These are phyloP conservation scores for Blastobotrys aristatus DNA, from an alignment of 1,139 yeast genomes.

Conservation along the genomic window DNA sequence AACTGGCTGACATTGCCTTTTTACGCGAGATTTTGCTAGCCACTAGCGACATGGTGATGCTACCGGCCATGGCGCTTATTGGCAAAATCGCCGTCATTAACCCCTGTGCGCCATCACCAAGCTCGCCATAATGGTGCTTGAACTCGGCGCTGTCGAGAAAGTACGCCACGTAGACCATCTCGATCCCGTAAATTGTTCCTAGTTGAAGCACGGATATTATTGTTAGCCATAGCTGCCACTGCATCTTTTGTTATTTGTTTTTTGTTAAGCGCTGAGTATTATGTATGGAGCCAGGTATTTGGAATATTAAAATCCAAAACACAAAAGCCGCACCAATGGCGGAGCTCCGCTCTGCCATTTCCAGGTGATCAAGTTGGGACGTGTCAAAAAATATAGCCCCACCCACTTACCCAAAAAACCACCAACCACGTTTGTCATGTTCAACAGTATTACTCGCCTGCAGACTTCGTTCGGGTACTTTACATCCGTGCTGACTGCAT, in stretches of 20 bases:
- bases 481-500: conserved; percentile 28
- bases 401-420: background rate
- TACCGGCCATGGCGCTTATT: conserved; percentile 36
- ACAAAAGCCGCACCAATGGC: no score
- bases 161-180: conserved; percentile 62
- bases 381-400: background rate
- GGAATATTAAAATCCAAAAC: no score
- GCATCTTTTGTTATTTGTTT: conserved; percentile 7
- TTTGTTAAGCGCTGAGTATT: no score
- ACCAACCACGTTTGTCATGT: conserved; percentile 13
- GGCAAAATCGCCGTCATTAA: conserved; percentile 42
- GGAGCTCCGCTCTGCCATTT: no score
- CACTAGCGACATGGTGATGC: conserved; percentile 16
- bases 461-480: conserved; percentile 31
- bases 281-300: no score
- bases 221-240: no score
- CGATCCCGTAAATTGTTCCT: conserved; percentile 53
- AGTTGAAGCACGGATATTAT: conserved; percentile 45
- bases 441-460: conserved; percentile 19
- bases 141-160: conserved; percentile 48
- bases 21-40: conserved; percentile 14
- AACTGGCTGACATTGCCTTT: conserved; percentile 9
- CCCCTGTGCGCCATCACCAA: conserved; percentile 40
- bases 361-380: background rate
- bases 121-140: conserved; percentile 41